Percentiles rank a stretch among this genome's conserved stretches.
These are phyloP conservation scores for Aurantiochytrium sp. DNA, from an alignment of 108 stramenopile species.

Conservation along the genomic window DNA sequence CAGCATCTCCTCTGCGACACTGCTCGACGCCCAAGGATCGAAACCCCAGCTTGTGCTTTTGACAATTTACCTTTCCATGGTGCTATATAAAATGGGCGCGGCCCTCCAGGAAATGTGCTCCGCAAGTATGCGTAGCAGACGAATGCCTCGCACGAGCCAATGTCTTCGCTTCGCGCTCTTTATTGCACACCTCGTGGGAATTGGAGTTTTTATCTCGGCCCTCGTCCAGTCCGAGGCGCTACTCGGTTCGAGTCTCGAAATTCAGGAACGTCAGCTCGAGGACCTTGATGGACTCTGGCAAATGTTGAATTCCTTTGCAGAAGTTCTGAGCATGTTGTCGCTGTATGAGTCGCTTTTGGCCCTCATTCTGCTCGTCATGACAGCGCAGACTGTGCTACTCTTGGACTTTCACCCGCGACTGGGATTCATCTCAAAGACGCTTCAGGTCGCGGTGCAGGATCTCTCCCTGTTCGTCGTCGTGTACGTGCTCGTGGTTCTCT, in stretches of 20 bases:
- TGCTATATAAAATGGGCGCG: neutral
- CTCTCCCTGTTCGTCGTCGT: neutral
- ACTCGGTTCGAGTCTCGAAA: neutral
- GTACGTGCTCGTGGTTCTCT: neutral
- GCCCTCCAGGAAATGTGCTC: neutral
- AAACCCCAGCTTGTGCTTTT: neutral
- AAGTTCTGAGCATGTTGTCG: neutral
- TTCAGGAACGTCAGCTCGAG: neutral
- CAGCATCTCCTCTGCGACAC: neutral
- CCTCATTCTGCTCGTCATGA: neutral
- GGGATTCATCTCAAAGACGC: neutral
- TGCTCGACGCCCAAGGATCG: neutral
- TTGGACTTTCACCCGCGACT: neutral
- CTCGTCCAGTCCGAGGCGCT: neutral
- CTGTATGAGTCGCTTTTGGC: neutral
- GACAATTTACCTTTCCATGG: neutral
- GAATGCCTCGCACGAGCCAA: neutral
- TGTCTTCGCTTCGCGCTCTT: neutral
- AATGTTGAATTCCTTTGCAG: neutral
- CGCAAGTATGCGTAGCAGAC: neutral
- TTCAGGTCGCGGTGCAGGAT: neutral
- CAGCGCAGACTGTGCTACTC: neutral
- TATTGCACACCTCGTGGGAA: neutral
- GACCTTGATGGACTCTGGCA: neutral
- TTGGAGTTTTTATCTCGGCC: neutral